phyloP scores from a whole-genome alignment of 2,329 filamentous ascomycete species.

The Fusarium lateritium region DNA sequence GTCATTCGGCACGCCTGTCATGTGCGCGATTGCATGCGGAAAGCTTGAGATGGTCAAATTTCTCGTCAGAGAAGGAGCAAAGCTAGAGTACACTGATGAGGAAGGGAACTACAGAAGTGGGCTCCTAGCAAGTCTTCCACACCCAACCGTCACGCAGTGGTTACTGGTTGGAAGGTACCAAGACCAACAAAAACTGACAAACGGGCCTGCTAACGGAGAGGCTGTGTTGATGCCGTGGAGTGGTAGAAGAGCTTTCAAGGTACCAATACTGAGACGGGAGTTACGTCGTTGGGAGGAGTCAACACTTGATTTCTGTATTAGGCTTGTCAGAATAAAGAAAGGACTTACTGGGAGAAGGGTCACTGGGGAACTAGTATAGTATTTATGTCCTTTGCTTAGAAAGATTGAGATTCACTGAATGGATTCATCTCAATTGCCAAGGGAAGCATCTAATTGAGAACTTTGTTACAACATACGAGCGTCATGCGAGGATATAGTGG shows the following conservation, averaged over 20 bases:
- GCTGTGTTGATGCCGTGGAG: not conserved
- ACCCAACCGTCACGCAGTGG: slow-evolving; percentile 6
- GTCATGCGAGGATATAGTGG: too few species aligned
- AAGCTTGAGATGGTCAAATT: not conserved
- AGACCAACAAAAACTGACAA: slow-evolving; percentile 2
- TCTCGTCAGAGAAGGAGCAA: not conserved
- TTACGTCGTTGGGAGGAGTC: not conserved
- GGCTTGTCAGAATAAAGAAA: not conserved
- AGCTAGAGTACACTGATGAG: not conserved
- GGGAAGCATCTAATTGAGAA: too few species aligned
- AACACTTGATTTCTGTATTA: not conserved
- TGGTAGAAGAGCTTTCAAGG: not conserved
- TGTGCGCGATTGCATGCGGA: not conserved
- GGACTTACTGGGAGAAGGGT: not conserved
- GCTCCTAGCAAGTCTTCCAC: not conserved
- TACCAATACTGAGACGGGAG: not conserved
- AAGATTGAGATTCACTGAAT: too few species aligned
- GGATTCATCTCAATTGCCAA: too few species aligned
- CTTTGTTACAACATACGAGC: too few species aligned
- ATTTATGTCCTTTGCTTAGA: too few species aligned
- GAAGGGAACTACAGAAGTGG: not conserved
- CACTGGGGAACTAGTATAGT: not conserved
- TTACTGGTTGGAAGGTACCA: slow-evolving; percentile 10
- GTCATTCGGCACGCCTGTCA: not conserved
- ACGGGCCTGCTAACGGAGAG: not conserved